Conservation (phyloP, 345 rosid species). For the Salix purpurea region DNA sequence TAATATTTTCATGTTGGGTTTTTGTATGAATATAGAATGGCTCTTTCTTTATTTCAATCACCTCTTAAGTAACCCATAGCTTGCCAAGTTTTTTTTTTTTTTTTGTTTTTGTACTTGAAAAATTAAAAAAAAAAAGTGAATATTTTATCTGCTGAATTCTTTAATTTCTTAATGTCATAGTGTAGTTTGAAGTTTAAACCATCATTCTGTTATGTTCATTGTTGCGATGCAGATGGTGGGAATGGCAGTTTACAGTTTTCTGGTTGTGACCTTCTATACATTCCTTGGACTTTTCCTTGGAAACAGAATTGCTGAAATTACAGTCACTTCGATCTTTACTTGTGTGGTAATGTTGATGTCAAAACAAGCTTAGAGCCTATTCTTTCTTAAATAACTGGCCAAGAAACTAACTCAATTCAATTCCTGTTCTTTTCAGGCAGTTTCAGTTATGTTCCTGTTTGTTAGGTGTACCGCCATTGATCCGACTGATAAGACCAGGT, state of each 20-base stretch:
- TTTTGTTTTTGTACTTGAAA: background rate
- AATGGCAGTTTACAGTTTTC: constrained; percentile 63
- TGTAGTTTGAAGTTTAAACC: background rate
- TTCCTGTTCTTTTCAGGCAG: constrained; percentile 45
- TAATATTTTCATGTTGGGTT: background rate
- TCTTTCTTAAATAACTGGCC: background rate
- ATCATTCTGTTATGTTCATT: background rate
- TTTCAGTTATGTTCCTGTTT: constrained; percentile 68
- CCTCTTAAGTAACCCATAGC: background rate
- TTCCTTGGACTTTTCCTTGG: constrained; percentile 83
- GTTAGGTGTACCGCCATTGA: constrained; percentile 84
- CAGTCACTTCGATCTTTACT: constrained; percentile 54
- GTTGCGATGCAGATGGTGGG: constrained; percentile 65
- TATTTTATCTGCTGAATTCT: constrained; percentile 2
- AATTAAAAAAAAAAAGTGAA: background rate
- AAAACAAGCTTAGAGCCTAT: background rate
- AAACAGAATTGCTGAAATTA: constrained; percentile 64
- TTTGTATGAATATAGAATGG: background rate
- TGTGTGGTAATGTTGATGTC: constrained; percentile 52
- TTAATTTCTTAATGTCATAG: background rate
- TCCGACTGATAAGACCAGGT: constrained; percentile 80
- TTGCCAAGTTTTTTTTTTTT: too few species aligned
- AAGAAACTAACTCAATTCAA: background rate
- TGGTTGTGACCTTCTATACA: constrained; percentile 62
- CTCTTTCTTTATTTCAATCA: background rate